Evolutionary conservation across 2,329 filamentous ascomycete species (phyloP), one percentile per base, ranked within the genome.

Genomic region (Ophiostoma sp.): DNA sequence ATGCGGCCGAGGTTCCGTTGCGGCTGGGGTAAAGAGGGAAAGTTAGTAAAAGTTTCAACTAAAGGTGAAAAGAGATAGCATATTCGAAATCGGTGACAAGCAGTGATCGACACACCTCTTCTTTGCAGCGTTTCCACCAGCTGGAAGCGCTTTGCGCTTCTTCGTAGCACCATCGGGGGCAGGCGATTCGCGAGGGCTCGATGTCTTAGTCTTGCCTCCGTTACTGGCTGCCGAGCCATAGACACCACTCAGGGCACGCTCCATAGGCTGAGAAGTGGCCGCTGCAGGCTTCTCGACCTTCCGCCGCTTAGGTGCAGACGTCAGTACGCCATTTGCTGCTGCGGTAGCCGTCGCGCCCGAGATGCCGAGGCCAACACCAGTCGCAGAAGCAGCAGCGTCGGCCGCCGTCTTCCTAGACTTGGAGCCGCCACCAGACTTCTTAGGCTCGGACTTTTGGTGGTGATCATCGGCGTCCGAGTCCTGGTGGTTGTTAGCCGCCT

Each of bases 401-500:
- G 78, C 42, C 2, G 70, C 76, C 4, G 74, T 66, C 79, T 92
- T 94, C 71, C 91, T 87, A 68, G 86, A 85, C 80, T 93, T 93
- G 76, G 82, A 84, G 75, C 85, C 86, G 39, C 87, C 84, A n/a
- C 85, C 83, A 0, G 86, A 75, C 80, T 92, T 93, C 84, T 94
- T 96, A 68, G 82, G 79, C 76, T 87, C 89, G 42, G 80, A 79
- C 69, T 86, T 84, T 45, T 82, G 84, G 39, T 87, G 86, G 71
- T 84, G 84, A 69, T 97, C 94, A 76, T 97, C 94, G 76, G 91
- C 90, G 78, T 97, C 94, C 0, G 92, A 93, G 75, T 97, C 94
- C 45, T 88, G 86, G 74, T 76, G 73, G 33, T 66, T 70, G 64
- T 71, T 72, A 55, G 73, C 71, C 25, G 64, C 55, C 42, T 73